Evolutionary conservation across 2,329 filamentous ascomycete species (phyloP), one percentile per base, ranked within the genome.

Genomic region (Colletotrichum sp.): DNA sequence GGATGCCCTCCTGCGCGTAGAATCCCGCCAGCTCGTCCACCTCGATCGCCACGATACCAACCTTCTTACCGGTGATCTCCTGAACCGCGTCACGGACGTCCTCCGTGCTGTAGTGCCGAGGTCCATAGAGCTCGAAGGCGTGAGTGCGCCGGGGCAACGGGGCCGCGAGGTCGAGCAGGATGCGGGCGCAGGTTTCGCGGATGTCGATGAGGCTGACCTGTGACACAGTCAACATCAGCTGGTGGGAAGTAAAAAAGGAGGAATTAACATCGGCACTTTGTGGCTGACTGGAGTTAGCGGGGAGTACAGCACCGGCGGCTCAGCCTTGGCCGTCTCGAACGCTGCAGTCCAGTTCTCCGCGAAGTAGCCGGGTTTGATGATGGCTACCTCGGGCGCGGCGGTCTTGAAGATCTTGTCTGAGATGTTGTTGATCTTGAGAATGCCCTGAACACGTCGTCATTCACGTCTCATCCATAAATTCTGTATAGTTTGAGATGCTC

Each of bases 161-260:
- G 2, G 32, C 28, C 1, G 74, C 39, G 5, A 77, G 52, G 2
- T 77, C 75, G 4, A 83, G 77, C 0, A 83, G 78, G 2, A 76
- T 69, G 32, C 74, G 67, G 11, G 82, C 82, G 39, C 79, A 81
- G 30, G 57, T 63, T 27, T 76, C 76, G 52, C 78, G 79, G 13
- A 84, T 74, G n/a, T 84, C 82, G n/a, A 74, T 71, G 22, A 83
- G 70, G 64, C 81, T 80, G 3, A 83, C 78, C 83, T 84, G 15
- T 0, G 19, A 5, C 19, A 12, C 13, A 3, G 9, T 64, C 25
- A 19, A 30, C 15, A 67, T 19, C n/a, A 36, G 25, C 28, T 19
- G 11, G 19, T 28, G 64, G 6, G 65, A 12, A 22, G 44, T 4
- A 19, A 16, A 63, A 68, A 15, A 8, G 68, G 36, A 9, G 22